phyloP scores from a whole-genome alignment of 1,284 basidiomycete genomes.

The Puccinia horiana region DNA sequence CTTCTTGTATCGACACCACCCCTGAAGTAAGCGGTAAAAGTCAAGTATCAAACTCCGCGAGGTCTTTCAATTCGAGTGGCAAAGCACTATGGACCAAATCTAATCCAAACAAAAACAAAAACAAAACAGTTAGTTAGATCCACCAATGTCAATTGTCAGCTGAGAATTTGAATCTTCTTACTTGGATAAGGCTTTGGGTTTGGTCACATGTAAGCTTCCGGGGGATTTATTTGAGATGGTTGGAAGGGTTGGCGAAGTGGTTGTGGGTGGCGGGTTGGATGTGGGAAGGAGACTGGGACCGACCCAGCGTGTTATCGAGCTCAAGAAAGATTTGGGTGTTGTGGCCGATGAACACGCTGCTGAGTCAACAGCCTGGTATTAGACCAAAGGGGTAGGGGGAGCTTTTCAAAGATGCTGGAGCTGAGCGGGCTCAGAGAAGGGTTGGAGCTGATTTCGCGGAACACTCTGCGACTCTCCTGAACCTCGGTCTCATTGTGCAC shows the following conservation, averaged over 20 bases:
- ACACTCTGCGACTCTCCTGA: background rate
- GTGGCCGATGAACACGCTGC: conserved; percentile 30
- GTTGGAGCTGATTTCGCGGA: conserved; percentile 21
- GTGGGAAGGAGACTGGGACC: background rate
- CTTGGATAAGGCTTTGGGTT: no score
- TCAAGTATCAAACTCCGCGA: no score
- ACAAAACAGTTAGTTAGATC: no score
- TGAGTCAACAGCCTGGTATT: background rate
- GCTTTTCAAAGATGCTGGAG: conserved; percentile 28
- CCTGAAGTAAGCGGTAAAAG: no score
- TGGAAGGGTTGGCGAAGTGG: background rate
- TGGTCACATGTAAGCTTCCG: no score
- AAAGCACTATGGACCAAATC: no score
- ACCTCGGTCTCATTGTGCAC: background rate
- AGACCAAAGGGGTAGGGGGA: conserved; percentile 15
- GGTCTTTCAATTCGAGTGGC: no score
- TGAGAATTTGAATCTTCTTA: no score
- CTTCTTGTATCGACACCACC: no score
- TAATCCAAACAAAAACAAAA: no score
- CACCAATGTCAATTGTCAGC: no score
- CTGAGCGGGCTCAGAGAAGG: conserved; percentile 16
- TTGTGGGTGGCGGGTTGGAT: background rate
- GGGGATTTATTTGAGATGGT: background rate
- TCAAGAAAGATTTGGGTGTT: conserved; percentile 40
- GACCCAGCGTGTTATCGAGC: conserved; percentile 34